A percentile compares a stretch with the other conserved stretches of the same genome.
phyloP scores from a whole-genome alignment of 768 basidiomycete species.

The Collybia mongolica region DNA sequence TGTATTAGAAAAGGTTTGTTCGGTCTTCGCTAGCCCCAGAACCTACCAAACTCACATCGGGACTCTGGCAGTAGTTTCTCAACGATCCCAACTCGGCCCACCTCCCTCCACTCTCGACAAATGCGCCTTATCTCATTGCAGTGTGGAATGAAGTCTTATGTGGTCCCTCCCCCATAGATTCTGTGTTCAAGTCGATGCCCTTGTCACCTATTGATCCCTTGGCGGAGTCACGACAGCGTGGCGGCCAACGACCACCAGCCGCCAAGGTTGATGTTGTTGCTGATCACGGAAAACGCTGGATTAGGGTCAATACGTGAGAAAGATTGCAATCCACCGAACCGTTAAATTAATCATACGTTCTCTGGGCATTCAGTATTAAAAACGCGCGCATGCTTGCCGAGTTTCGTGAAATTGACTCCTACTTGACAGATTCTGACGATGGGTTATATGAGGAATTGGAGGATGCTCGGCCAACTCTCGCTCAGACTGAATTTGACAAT shows the following conservation, averaged over 20 bases:
- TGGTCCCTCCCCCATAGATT: constrained; percentile 55
- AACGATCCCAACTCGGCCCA: constrained; percentile 40
- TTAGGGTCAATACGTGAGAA: constrained; percentile 84
- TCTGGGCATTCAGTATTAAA: constrained; percentile 53
- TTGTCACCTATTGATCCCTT: constrained; percentile 11
- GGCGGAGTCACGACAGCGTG: constrained; percentile 16
- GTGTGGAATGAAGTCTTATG: constrained; percentile 79
- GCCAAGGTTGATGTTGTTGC: constrained; percentile 84
- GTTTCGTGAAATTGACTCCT: constrained; percentile 83
- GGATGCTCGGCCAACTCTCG: constrained; percentile 43
- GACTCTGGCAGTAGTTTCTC: constrained; percentile 58
- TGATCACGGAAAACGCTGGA: constrained; percentile 74
- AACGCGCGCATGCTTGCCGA: constrained; percentile 76
- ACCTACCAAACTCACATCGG: constrained; percentile 9
- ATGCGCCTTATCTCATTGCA: constrained; percentile 76
- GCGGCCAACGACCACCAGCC: constrained; percentile 26
- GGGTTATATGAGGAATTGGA: constrained; percentile 53
- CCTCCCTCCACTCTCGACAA: constrained; percentile 62
- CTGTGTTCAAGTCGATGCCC: constrained; percentile 57
- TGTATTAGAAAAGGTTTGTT: constrained; percentile 40
- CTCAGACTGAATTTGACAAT: constrained; percentile 62
- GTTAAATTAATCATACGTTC: background rate
- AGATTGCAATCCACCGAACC: background rate
- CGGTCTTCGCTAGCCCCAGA: background rate
- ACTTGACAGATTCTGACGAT: constrained; percentile 58